Base-by-base conservation (phyloP, 1,284 basidiomycete species). In the Apiotrichum mycotoxinovorans region DNA sequence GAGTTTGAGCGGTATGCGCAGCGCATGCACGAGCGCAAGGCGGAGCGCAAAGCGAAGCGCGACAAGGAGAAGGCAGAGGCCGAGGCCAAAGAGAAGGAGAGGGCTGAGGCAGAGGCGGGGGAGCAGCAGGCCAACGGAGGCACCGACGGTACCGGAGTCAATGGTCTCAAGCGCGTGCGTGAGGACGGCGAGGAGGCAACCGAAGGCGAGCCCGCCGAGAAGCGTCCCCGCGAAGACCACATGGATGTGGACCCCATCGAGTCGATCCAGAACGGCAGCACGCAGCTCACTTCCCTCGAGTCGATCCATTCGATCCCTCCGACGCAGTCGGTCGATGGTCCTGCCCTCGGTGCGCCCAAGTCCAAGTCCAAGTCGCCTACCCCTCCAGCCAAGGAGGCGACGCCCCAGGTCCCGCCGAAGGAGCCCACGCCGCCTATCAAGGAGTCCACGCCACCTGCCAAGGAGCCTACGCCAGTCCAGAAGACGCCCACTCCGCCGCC, bases 1-100 rank as follows among this genome's bases (percentile, higher is more conserved):
- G 94, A 97, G 72, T 98, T 94, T 73, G 87, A 89, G 73, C 82
- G 88, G 55, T 95, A 95, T 88, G 88, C 89, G 11, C 82, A 78
- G 47, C 81, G 95, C 34, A 88, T 94, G 77, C 86, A 73, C 79
- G 90, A 60, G 77, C 85, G 67, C 89, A 69, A 68, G 58, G 66
- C 62, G 25, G 67, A 70, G 58, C 82, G 80, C 60, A 81, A 79
- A 51, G 79, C 78, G 77, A 88, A 89, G 68, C 86, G 86, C 18
- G 89, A 91, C 75, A 86, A 87, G 18, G 88, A 86, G 47, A 82
- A 85, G 66, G 82, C 84, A 56, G 50, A 46, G 40, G 30, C 40
- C 17, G 35, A 25, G 18, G 50, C 44, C 17, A 27, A 22, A 23
- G 49, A 51, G 38, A 50, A 45, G 27, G 46, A 50, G 5, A 58